Evolutionary conservation across 441 rosid species (phyloP), one percentile per base, ranked within the genome.

Genomic region (Croton laevigatus): DNA sequence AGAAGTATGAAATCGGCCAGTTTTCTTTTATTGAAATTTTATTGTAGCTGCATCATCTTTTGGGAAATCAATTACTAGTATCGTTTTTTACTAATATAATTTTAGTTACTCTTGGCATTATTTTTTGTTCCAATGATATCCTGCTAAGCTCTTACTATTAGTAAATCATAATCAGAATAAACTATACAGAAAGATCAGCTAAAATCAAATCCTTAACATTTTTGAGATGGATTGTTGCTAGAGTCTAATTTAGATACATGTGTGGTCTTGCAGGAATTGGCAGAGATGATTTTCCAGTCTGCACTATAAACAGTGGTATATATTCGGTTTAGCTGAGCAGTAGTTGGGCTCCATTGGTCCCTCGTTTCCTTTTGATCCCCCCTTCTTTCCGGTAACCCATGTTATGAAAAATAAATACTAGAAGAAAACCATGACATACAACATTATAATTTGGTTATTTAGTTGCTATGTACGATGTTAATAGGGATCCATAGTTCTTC

Each of bases 231-330:
- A 45, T 23, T 16, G 10, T 55, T 17, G 8, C 17, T 67, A 37
- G 76, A 72, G 23, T 60, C 75, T 73, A 51, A 71, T 22, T 9
- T 36, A 36, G n/a, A 19, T 49, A 37, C 63, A 3, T 58, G n/a
- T 62, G 20, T 27, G 60, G 68, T 71, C 22, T 64, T 79, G 86
- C 83, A 93, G 96, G 98, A 93, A 73, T 91, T 93, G 11, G 94
- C 96, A 12, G 96, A 93, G 87, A 89, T 94, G 97, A 79, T 94
- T 52, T 89, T 94, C 80, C 93, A 88, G 54, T 86, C 96, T 70
- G 89, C 90, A 34, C 44, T 91, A 23, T 94, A 87, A 80, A 64
- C 53, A 19, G 2, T 27, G 37, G 46, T 40, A 63, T 14, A n/a
- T 36, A 27, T n/a, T 0, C 20, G 6, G 5, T 14, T 38, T 14